These are phyloP conservation scores for Sabuloglossum arenarium DNA, from an alignment of 495 filamentous ascomycete genomes.

Conservation along the genomic window DNA sequence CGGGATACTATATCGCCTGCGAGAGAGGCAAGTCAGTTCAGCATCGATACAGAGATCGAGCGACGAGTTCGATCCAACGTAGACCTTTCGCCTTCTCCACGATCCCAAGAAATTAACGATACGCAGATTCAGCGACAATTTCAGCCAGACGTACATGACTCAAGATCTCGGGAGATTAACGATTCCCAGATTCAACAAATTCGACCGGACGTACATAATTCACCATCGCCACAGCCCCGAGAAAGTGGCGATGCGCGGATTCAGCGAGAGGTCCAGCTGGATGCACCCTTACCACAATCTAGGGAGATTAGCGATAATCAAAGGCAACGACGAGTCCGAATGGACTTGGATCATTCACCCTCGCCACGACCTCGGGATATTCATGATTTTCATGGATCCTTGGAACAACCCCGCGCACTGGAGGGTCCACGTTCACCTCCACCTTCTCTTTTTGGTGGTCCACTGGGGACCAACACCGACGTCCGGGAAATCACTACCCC, in stretches of 20 bases:
- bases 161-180: too few relatives aligned
- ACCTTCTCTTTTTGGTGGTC: conserved; percentile 15
- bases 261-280: neutral
- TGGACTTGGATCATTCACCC: neutral
- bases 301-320: neutral
- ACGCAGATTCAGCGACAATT: too few relatives aligned
- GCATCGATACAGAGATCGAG: neutral
- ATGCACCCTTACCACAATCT: neutral
- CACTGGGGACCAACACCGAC: conserved; percentile 9
- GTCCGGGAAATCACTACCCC: neutral
- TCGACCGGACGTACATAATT: neutral
- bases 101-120: too few relatives aligned
- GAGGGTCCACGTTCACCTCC: neutral
- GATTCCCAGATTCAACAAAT: too few relatives aligned
- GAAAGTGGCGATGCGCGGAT: neutral
- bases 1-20: neutral
- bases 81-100: neutral
- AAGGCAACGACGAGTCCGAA: neutral
- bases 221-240: neutral
- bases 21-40: neutral
- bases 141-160: too few relatives aligned
- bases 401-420: neutral
- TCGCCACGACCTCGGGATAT: neutral
- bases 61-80: neutral
- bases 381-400: neutral